A percentile compares a stretch with the other conserved stretches of the same genome.
These are phyloP conservation scores for Globisporangium mamillatum DNA, from an alignment of 352 stramenopile species.

Conservation along the genomic window DNA sequence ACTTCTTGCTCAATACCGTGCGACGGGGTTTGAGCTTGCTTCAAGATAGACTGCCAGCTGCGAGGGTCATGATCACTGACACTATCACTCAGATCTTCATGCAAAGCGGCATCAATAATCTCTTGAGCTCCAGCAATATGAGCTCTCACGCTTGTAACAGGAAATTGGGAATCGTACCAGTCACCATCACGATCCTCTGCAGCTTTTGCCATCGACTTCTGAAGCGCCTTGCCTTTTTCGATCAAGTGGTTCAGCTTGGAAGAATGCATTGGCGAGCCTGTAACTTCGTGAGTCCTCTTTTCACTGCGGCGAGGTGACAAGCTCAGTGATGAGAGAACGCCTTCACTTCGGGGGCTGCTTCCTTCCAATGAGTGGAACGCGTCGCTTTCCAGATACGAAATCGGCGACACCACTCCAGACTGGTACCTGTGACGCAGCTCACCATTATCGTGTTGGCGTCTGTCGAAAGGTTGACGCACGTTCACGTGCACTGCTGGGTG, in stretches of 20 bases:
- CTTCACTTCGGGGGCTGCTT: background rate
- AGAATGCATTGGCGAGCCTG: background rate
- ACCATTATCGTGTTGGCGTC: background rate
- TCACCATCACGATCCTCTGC: conserved; percentile 14
- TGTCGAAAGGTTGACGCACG: background rate
- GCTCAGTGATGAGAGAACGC: background rate
- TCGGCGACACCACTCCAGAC: background rate
- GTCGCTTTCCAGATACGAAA: conserved; percentile 17
- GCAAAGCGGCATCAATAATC: background rate
- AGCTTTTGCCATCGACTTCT: conserved; percentile 45
- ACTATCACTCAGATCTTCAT: background rate
- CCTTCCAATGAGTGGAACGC: background rate
- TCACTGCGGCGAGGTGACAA: background rate
- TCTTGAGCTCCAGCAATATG: background rate
- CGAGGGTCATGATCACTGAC: conserved; percentile 6
- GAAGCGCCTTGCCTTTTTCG: conserved; percentile 41
- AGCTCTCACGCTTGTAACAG: background rate
- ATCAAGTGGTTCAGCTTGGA: conserved; percentile 27
- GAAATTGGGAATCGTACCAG: background rate
- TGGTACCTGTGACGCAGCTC: background rate
- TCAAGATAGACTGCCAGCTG: conserved; percentile 18
- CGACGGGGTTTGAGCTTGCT: background rate
- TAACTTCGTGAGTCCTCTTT: background rate
- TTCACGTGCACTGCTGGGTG: conserved; percentile 6
- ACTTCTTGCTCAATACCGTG: background rate